Evolutionary conservation across 306 rosid species (phyloP), one percentile per base, ranked within the genome.

Genomic region (Fagus sylvatica): DNA sequence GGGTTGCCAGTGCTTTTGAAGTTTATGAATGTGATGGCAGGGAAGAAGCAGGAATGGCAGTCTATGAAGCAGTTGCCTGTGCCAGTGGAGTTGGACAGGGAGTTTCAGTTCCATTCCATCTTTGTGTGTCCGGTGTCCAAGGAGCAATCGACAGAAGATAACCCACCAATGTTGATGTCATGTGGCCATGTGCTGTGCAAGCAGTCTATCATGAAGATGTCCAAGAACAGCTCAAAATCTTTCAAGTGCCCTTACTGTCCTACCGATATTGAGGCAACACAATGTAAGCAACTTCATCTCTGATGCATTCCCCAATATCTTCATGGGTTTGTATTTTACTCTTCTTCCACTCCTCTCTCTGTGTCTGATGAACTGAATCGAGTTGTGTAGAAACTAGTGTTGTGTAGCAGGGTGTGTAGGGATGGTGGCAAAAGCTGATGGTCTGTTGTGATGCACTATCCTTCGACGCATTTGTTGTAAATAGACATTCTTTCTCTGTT

Each of bases 111-210:
- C 86, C 99, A 93, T 87, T 93, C 99, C 43, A 72, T 93, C 62
- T 95, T 95, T 82, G 98, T 95, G 42, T 95, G 99, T 72, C 99
- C 99, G 0, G 99, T 95, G 72, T 92, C 98, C 4, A 95, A 92
- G 88, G 98, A 92, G 82, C 93, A 89, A 79, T 84, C 98, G 2
- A 89, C 93, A 0, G 98, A 89, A 1, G 97, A 95, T 54, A 95
- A 95, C 80, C 97, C 98, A 17, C 93, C 98, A 15, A 92, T 91
- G 98, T 84, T 91, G 81, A 87, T 92, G 97, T 57, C 90, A 39
- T 95, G 98, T 76, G 96, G 98, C 59, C 98, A 95, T 80, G 98
- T 95, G 76, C 97, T 95, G 39, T 95, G 96, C 78, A 95, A 92
- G 87, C 98, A 89, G 61, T 92, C 98, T 73, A 89, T 95, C 80